Percentiles rank a stretch among this genome's conserved stretches.
These are phyloP conservation scores for Aspergillus coremiiformis DNA, from an alignment of 495 filamentous ascomycete species.

Conservation along the genomic window DNA sequence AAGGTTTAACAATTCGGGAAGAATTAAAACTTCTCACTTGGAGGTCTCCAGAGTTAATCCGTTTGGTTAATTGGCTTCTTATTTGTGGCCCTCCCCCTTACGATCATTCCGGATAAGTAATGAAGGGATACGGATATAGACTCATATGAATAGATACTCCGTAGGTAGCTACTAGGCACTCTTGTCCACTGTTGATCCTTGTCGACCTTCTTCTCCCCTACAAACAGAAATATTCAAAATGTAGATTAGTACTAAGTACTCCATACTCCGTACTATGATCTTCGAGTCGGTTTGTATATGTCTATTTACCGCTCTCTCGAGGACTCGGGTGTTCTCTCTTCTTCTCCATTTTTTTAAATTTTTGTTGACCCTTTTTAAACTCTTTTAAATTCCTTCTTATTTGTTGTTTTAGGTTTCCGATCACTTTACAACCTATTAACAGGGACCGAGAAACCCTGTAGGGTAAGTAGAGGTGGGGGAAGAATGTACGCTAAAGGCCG, in stretches of 20 bases:
- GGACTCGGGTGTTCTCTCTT: background rate
- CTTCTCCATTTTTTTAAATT: background rate
- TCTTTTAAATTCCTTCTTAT: background rate
- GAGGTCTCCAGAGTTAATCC: background rate
- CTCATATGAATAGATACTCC: background rate
- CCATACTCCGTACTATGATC: no score
- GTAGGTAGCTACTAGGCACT: background rate
- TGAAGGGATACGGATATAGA: conserved; percentile 1
- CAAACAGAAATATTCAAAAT: background rate
- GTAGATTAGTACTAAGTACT: no score
- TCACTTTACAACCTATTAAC: background rate
- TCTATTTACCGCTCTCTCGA: background rate
- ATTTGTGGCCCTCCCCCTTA: background rate
- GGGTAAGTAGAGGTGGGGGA: conserved; percentile 5
- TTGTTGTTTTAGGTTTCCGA: conserved; percentile 2
- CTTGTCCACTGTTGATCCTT: background rate
- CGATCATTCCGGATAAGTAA: conserved; percentile 4
- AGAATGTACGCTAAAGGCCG: conserved; percentile 5
- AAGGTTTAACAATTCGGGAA: background rate
- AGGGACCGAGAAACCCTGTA: background rate
- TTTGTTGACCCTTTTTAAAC: no score
- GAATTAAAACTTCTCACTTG: background rate
- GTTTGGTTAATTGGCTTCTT: background rate
- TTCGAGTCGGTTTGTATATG: background rate
- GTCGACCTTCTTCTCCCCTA: background rate